phyloP scores from a whole-genome alignment of 1,284 basidiomycete species.

The Naganishia sp. region DNA sequence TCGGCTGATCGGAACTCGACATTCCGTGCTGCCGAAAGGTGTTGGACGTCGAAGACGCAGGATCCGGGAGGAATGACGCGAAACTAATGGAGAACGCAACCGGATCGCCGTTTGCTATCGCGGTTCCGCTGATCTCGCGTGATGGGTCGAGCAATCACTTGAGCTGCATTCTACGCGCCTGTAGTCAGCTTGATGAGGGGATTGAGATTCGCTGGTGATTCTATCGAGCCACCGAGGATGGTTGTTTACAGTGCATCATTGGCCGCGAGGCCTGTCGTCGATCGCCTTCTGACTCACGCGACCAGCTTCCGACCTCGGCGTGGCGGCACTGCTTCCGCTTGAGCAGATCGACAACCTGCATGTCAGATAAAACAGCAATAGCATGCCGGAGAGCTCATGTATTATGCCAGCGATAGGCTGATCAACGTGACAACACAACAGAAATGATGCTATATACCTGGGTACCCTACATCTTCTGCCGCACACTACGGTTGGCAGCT shows the following conservation, averaged over 20 bases:
- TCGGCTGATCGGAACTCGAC: background rate
- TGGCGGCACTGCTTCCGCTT: background rate
- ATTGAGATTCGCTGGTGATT: too few species aligned
- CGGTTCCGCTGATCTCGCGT: background rate
- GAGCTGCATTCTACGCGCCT: background rate
- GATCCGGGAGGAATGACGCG: background rate
- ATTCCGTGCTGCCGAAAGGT: background rate
- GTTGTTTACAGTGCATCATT: background rate
- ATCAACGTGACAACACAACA: background rate
- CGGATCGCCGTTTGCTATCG: background rate
- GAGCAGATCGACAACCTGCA: too few species aligned
- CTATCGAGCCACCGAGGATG: too few species aligned
- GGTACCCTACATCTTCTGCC: conserved; percentile 22
- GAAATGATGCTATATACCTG: background rate
- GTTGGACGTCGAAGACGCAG: background rate
- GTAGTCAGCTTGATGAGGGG: background rate
- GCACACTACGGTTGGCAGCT: conserved; percentile 26
- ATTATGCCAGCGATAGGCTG: too few species aligned
- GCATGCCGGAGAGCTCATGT: too few species aligned
- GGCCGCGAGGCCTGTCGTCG: background rate
- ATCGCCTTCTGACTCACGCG: background rate
- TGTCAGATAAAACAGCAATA: too few species aligned
- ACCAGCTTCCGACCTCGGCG: background rate
- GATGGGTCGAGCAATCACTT: background rate
- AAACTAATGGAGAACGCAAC: background rate